A percentile compares a stretch with the other conserved stretches of the same genome.
These are phyloP conservation scores for Begonia peltatifolia DNA, from an alignment of 306 rosid species.

Conservation along the genomic window DNA sequence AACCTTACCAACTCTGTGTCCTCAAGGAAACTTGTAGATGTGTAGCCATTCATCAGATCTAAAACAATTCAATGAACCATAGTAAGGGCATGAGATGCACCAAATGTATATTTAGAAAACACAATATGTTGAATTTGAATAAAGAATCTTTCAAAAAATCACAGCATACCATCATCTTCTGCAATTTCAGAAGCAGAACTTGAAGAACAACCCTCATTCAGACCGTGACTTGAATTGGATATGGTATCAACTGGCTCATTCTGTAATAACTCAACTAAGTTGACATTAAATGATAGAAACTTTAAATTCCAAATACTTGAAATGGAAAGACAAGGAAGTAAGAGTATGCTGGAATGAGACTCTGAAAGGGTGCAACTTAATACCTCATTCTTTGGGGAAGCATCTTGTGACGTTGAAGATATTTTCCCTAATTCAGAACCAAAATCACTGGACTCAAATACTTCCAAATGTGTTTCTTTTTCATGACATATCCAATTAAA, in stretches of 20 bases:
- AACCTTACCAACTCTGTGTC: slow-evolving; percentile 41
- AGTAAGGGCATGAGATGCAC: too few relatives aligned
- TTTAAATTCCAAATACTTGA: too few relatives aligned
- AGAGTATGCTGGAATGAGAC: slow-evolving; percentile 40
- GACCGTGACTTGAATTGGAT: slow-evolving; percentile 37
- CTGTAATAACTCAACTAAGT: slow-evolving; percentile 23
- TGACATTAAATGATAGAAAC: not conserved
- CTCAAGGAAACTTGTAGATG: slow-evolving; percentile 21
- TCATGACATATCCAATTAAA: slow-evolving; percentile 18
- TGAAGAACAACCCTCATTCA: slow-evolving; percentile 34
- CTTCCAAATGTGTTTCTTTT: slow-evolving; percentile 11
- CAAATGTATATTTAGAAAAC: too few relatives aligned
- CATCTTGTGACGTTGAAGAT: slow-evolving; percentile 16
- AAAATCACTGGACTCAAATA: slow-evolving; percentile 14
- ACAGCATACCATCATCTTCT: slow-evolving; percentile 36
- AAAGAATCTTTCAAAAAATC: slow-evolving; percentile 8
- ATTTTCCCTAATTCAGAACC: slow-evolving; percentile 17
- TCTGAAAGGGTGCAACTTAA: slow-evolving; percentile 28
- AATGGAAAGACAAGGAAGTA: slow-evolving; percentile 1
- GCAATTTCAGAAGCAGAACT: slow-evolving; percentile 43
- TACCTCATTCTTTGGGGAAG: slow-evolving; percentile 23
- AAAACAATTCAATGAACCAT: slow-evolving; percentile 12
- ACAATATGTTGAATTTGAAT: slow-evolving; percentile 3
- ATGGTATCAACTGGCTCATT: slow-evolving; percentile 32
- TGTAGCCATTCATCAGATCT: slow-evolving; percentile 34